A percentile compares a stretch with the other conserved stretches of the same genome.
These are phyloP conservation scores for Trichoderma oligosporum DNA, from an alignment of 2,329 filamentous ascomycete species.

Conservation along the genomic window DNA sequence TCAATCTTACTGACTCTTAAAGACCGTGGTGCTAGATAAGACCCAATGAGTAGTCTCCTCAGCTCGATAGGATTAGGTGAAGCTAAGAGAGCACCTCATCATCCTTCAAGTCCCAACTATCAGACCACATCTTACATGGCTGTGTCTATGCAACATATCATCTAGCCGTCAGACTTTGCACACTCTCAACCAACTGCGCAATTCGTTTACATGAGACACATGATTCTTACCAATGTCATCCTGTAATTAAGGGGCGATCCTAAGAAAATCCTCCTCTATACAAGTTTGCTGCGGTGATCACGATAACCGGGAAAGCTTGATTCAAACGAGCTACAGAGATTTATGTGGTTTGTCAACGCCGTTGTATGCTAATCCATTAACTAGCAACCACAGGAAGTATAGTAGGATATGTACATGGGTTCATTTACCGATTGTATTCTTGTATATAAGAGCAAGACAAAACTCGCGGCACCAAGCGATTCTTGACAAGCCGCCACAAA, in stretches of 20 bases:
- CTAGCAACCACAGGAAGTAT: neutral
- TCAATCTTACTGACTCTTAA: no score
- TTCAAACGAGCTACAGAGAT: neutral
- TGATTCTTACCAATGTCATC: neutral
- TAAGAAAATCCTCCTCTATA: neutral
- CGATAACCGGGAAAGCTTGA: neutral
- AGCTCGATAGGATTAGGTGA: neutral
- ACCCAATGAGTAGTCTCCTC: neutral
- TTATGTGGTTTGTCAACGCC: no score
- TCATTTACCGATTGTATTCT: no score
- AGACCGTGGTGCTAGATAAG: neutral
- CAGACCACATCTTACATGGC: neutral
- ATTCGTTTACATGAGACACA: neutral
- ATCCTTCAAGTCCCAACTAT: neutral
- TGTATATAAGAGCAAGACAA: no score
- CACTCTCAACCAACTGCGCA: neutral
- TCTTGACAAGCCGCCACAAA: no score
- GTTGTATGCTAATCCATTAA: neutral
- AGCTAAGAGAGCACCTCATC: neutral
- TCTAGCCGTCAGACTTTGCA: neutral
- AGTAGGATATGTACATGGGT: neutral
- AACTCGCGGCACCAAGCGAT: no score
- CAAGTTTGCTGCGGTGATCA: neutral
- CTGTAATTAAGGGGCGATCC: neutral
- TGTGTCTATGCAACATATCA: neutral